Percentiles rank a stretch among this genome's conserved stretches.
Conservation (phyloP, 345 rosid genomes). For the Salix udensis region DNA sequence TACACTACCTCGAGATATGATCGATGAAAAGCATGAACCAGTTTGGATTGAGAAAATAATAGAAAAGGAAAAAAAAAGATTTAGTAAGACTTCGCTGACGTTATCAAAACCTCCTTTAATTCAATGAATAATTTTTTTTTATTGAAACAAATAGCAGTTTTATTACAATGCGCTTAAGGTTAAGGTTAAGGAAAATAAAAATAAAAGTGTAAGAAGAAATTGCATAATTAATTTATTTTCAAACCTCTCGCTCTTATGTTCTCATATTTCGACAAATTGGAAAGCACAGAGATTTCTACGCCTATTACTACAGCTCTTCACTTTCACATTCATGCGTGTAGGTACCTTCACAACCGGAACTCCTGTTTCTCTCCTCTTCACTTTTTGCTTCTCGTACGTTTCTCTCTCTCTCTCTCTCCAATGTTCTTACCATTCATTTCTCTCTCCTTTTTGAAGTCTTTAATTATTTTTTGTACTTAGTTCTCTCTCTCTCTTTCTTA, state of each 20-base stretch:
- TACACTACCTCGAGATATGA: too few relatives aligned
- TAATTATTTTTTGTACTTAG: neutral
- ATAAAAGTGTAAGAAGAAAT: neutral
- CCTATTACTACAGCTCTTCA: neutral
- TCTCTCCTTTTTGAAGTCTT: neutral
- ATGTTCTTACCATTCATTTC: neutral
- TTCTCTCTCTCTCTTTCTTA: neutral
- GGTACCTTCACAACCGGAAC: neutral
- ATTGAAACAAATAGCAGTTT: too few relatives aligned
- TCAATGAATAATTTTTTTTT: too few relatives aligned
- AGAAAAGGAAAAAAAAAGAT: too few relatives aligned
- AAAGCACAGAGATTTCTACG: conserved; percentile 7
- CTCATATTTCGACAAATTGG: neutral
- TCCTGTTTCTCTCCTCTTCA: neutral
- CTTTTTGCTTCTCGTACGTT: neutral
- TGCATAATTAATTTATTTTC: neutral
- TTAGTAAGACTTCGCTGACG: too few relatives aligned
- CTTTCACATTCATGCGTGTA: neutral
- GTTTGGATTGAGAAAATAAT: too few relatives aligned
- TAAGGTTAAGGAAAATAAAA: neutral
- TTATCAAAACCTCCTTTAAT: too few relatives aligned
- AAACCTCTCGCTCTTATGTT: neutral
- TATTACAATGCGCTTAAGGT: too few relatives aligned
- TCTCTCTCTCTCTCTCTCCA: neutral
- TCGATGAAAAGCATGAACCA: too few relatives aligned